phyloP scores from a whole-genome alignment of 78 protist species.

The Speleostelium caveatum region DNA sequence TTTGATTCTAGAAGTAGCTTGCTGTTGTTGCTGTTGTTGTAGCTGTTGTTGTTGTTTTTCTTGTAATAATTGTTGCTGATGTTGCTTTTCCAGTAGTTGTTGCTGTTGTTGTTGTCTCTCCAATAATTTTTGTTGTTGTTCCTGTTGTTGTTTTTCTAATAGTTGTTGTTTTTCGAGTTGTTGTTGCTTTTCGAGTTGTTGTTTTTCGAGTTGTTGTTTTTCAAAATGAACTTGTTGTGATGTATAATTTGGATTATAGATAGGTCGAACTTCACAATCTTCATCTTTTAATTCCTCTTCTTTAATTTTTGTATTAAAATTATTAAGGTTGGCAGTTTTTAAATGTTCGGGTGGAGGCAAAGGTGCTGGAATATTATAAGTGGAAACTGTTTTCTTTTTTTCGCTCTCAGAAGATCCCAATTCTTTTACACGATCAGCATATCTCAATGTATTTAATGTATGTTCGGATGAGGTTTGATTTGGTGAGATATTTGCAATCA shows the following conservation, averaged over 20 bases:
- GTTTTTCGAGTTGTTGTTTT: background rate
- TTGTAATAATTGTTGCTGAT: constrained; percentile 1
- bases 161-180: background rate
- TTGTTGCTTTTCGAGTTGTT: background rate
- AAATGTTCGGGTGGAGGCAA: constrained; percentile 71
- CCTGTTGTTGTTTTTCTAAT: background rate
- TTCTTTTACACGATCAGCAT: constrained; percentile 95
- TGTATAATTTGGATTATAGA: background rate
- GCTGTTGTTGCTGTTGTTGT: background rate
- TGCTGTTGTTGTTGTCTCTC: background rate
- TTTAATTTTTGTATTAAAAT: too few relatives aligned
- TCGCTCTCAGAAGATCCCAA: constrained; percentile 43
- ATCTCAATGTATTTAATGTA: constrained; percentile 96
- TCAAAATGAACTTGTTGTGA: too few relatives aligned
- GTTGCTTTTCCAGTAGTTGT: constrained; percentile 10
- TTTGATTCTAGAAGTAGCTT: background rate
- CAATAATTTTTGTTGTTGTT: background rate
- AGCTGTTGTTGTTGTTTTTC: background rate
- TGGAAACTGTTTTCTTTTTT: constrained; percentile 26
- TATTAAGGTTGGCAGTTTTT: background rate
- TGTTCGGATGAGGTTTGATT: constrained; percentile 86
- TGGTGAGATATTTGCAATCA: constrained; percentile 96
- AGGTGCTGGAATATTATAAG: constrained; percentile 75
- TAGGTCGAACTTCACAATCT: background rate
- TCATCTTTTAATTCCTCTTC: background rate